Evolutionary conservation across 2,329 filamentous ascomycete species (phyloP), one percentile per base, ranked within the genome.

Genomic region (Penicillium janthinellum): DNA sequence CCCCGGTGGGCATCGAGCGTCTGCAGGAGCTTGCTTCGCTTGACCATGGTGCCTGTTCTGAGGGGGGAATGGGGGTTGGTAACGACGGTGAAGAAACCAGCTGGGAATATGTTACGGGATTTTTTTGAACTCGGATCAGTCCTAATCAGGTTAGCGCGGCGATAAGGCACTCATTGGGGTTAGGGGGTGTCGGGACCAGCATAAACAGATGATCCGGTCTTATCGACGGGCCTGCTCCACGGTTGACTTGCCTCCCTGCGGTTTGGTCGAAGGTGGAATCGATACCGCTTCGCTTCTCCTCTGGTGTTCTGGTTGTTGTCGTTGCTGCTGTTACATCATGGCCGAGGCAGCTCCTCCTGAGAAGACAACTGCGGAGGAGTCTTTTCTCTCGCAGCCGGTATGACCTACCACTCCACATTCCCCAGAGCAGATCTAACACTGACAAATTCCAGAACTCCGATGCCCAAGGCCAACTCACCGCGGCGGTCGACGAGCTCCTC

Each of bases 401-500:
- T 28, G 57, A 47, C 10, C 8, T 6, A 6, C 22, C 22, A 11
- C 28, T 28, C n/a, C 15, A 45, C 10, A 22, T 22, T 31, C 17
- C 28, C 10, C n/a, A 37, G 8, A 39, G 34, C 6, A 8, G 11
- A 5, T 14, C 35, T 12, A 41, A 35, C 28, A 49, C 60, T 65
- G 44, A 63, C 35, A 38, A 34, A 37, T 38, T 22, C 35, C 50
- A 71, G 68, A 67, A 65, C 59, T 64, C 72, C 35, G 72, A 73
- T 53, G 65, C 75, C 5, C 74, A 75, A 57, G 72, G 94, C 72
- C 84, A 75, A 62, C 70, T 96, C 58, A 88, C 88, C 2, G 86
- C 86, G 4, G 91, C 92, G 1, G 89, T 97, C 1, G 93, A 97
- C 68, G 91, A 96, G 42, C 84, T 97, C 2, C 81, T 97, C 4